phyloP scores from a whole-genome alignment of 1,284 basidiomycete genomes.

The Moesziomyces parantarcticus region DNA sequence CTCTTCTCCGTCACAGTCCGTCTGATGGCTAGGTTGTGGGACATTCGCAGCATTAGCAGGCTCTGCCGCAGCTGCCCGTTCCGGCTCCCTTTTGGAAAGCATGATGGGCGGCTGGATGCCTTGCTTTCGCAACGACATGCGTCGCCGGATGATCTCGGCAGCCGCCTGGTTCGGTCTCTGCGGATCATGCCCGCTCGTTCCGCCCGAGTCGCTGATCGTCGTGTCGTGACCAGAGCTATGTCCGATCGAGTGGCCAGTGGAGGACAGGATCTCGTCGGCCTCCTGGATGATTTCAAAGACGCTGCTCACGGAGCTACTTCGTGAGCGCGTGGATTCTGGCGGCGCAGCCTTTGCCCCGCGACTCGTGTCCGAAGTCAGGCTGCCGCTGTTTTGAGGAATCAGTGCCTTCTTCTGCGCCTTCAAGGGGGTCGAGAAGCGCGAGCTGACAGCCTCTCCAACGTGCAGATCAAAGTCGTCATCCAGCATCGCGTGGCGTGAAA shows the following conservation, averaged over 20 bases:
- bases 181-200: constrained; percentile 36
- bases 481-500: constrained; percentile 11
- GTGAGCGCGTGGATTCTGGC: constrained; percentile 7
- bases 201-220: constrained; percentile 27
- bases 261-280: constrained; percentile 38
- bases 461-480: constrained; percentile 42
- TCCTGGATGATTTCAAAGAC: constrained; percentile 34
- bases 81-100: neutral
- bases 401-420: neutral
- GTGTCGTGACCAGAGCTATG: constrained; percentile 32
- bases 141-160: constrained; percentile 19
- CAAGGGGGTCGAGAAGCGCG: constrained; percentile 16
- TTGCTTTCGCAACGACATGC: constrained; percentile 10
- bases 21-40: neutral
- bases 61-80: too few relatives aligned
- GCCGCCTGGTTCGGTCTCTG: constrained; percentile 21
- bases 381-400: constrained; percentile 1
- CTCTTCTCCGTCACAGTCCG: neutral
- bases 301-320: constrained; percentile 27
- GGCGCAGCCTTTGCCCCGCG: constrained; percentile 19
- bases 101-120: constrained; percentile 7
- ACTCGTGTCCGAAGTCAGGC: constrained; percentile 1
- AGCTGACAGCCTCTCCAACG: constrained; percentile 18
- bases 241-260: constrained; percentile 31
- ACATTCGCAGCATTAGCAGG: neutral